Evolutionary conservation across 2,329 filamentous ascomycete genomes (phyloP).

Genomic region (Stenocarpella maydis): DNA sequence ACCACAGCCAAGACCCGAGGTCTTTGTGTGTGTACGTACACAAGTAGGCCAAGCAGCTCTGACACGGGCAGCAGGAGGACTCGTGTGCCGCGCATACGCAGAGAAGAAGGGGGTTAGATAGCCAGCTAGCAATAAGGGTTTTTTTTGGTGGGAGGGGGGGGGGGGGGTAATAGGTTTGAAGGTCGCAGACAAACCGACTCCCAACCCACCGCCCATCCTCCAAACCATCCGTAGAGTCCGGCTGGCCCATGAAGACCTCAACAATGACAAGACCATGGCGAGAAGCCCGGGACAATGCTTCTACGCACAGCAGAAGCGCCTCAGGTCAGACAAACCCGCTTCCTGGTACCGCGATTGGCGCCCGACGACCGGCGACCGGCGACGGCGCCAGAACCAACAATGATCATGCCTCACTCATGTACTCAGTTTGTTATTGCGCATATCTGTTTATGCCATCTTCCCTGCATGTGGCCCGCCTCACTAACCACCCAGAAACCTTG

Average conservation of each 20-base stretch:
- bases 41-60: neutral
- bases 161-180: no score
- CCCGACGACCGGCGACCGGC: neutral
- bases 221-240: neutral
- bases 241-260: neutral
- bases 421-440: no score
- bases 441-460: neutral
- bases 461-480: neutral
- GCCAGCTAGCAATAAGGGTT: no score
- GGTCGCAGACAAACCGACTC: no score
- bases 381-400: conserved; percentile 1
- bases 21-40: no score
- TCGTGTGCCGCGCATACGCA: neutral
- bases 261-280: neutral
- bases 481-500: neutral
- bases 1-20: neutral
- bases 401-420: neutral
- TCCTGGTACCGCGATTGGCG: conserved; percentile 8
- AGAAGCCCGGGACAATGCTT: conserved; percentile 5
- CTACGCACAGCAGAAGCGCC: no score
- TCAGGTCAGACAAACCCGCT: neutral
- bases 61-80: conserved; percentile 6
- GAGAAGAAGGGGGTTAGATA: no score
- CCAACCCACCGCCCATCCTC: neutral
- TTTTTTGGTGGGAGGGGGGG: no score